A percentile compares a stretch with the other conserved stretches of the same genome.
phyloP scores from a whole-genome alignment of 139 green algal species.

The Chlamydomonas urium region DNA sequence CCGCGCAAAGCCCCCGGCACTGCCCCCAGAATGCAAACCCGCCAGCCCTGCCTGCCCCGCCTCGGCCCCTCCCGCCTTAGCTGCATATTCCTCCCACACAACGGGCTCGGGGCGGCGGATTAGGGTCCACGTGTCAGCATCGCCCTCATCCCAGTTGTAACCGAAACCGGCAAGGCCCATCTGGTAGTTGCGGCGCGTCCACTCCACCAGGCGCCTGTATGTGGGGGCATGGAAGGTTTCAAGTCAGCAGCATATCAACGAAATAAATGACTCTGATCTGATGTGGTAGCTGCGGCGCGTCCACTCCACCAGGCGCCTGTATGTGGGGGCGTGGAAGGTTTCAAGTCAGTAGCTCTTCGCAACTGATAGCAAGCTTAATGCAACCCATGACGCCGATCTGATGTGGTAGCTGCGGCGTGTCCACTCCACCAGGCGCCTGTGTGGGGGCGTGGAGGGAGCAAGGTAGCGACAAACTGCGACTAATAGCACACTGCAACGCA shows the following conservation, averaged over 20 bases:
- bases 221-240: not conserved
- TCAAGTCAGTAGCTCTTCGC: not conserved
- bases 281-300: slow-evolving; percentile 50
- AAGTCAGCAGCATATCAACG: not conserved
- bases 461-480: too few relatives aligned
- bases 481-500: too few relatives aligned
- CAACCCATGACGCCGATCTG: too few relatives aligned
- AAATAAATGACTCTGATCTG: too few relatives aligned
- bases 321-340: not conserved
- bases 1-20: too few relatives aligned
- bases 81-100: too few relatives aligned
- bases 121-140: slow-evolving; percentile 21
- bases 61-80: too few relatives aligned
- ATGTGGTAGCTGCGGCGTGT: slow-evolving; percentile 50
- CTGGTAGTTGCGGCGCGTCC: slow-evolving; percentile 50
- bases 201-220: slow-evolving; percentile 43
- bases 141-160: slow-evolving; percentile 55
- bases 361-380: too few relatives aligned
- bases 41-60: too few relatives aligned
- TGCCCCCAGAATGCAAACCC: too few relatives aligned
- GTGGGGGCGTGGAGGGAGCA: not conserved
- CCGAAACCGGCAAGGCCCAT: slow-evolving; percentile 58
- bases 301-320: slow-evolving; percentile 50
- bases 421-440: slow-evolving; percentile 50
- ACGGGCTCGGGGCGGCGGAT: slow-evolving; percentile 18